These are phyloP conservation scores for Saccharomycopsis vini DNA, from an alignment of 805 yeast species.

Conservation along the genomic window DNA sequence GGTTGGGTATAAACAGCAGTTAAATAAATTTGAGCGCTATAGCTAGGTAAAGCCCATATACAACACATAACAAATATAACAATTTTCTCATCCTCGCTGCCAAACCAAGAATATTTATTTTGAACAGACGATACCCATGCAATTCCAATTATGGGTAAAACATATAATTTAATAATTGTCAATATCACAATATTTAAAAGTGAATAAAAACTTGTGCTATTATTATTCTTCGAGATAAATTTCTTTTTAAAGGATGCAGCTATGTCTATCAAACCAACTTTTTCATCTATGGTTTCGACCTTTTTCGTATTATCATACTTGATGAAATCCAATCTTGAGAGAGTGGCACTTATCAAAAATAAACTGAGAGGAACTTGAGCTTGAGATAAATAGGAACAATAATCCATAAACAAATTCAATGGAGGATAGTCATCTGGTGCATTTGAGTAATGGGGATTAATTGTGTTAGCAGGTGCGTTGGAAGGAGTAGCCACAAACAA, in stretches of 20 bases:
- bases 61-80: slow-evolving; percentile 58
- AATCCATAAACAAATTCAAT: slow-evolving; percentile 75
- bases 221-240: slow-evolving; percentile 1
- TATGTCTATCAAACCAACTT: neutral
- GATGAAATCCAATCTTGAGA: slow-evolving; percentile 51
- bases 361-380: slow-evolving; percentile 88
- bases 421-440: slow-evolving; percentile 89
- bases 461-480: slow-evolving; percentile 20
- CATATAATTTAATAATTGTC: slow-evolving; percentile 47
- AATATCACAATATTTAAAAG: slow-evolving; percentile 49
- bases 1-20: slow-evolving; percentile 54
- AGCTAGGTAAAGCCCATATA: slow-evolving; percentile 75
- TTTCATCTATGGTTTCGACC: neutral
- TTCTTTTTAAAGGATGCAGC: neutral
- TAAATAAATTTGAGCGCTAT: slow-evolving; percentile 78
- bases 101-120: slow-evolving; percentile 8
- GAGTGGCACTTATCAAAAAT: slow-evolving; percentile 74
- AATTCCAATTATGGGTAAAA: slow-evolving; percentile 75
- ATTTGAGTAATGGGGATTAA: slow-evolving; percentile 36
- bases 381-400: slow-evolving; percentile 66
- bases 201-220: neutral
- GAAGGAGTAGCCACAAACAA: slow-evolving; percentile 46
- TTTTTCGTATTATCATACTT: neutral
- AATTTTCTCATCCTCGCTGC: slow-evolving; percentile 32
- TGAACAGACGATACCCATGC: slow-evolving; percentile 54